phyloP scores from a whole-genome alignment of 768 basidiomycete genomes.

The Daedaleopsis sinensis region DNA sequence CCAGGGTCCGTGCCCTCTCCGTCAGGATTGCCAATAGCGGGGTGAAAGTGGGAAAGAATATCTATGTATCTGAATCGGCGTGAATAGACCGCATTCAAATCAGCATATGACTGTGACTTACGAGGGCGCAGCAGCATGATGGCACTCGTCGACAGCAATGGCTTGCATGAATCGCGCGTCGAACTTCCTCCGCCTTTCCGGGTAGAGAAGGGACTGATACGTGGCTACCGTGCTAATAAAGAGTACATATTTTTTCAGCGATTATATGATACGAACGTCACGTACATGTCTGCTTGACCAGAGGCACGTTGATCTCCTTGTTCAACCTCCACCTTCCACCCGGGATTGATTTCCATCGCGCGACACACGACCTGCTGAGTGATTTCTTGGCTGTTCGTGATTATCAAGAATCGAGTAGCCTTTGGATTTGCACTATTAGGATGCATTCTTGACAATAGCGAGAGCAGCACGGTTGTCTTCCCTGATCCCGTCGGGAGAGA shows the following conservation, averaged over 20 bases:
- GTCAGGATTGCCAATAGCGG: slow-evolving; percentile 61
- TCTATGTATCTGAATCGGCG: slow-evolving; percentile 66
- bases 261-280: slow-evolving; percentile 4
- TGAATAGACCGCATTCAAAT: neutral
- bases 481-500: slow-evolving; percentile 83
- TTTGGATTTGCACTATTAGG: slow-evolving; percentile 41
- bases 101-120: slow-evolving; percentile 36
- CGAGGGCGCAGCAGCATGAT: slow-evolving; percentile 93
- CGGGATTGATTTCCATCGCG: slow-evolving; percentile 63
- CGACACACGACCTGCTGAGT: slow-evolving; percentile 84
- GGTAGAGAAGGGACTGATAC: slow-evolving; percentile 78
- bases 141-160: slow-evolving; percentile 90
- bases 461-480: slow-evolving; percentile 92
- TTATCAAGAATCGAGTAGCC: slow-evolving; percentile 68
- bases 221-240: slow-evolving; percentile 77
- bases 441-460: slow-evolving; percentile 70
- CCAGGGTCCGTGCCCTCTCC: slow-evolving; percentile 35
- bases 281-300: slow-evolving; percentile 85
- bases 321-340: slow-evolving; percentile 88
- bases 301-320: slow-evolving; percentile 82
- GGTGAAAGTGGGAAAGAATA: slow-evolving; percentile 82
- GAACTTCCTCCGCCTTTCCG: slow-evolving; percentile 75
- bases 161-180: slow-evolving; percentile 66
- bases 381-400: slow-evolving; percentile 89
- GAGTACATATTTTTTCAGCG: neutral